A percentile compares a stretch with the other conserved stretches of the same genome.
Evolutionary conservation across 192 early-diverging fungal genomes (phyloP).

Genomic region (Backusella luteola): DNA sequence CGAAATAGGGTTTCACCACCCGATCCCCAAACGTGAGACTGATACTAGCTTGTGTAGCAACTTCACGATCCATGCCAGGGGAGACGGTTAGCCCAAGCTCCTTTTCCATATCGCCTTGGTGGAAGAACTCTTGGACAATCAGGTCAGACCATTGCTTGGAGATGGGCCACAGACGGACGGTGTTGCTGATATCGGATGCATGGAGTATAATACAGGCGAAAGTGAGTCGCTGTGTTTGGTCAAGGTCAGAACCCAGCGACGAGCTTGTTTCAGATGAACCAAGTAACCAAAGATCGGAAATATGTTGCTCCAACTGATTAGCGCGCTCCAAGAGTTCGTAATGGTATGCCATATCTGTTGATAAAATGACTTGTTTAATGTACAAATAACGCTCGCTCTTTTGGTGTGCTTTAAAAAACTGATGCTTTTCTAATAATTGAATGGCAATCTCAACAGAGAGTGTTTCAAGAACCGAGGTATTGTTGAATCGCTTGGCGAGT

Average conservation of each 20-base stretch:
- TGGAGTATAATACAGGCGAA: constrained; percentile 68
- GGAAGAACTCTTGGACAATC: constrained; percentile 79
- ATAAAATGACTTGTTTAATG: constrained; percentile 69
- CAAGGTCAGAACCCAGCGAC: constrained; percentile 8
- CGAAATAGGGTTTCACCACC: constrained; percentile 80
- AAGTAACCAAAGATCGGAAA: neutral
- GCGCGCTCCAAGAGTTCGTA: constrained; percentile 53
- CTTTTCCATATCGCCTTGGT: constrained; percentile 83
- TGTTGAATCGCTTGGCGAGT: constrained; percentile 63
- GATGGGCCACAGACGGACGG: constrained; percentile 73
- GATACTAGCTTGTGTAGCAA: constrained; percentile 66
- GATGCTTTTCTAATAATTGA: constrained; percentile 65
- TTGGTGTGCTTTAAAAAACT: constrained; percentile 54
- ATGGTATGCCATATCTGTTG: constrained; percentile 86
- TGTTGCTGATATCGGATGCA: constrained; percentile 83
- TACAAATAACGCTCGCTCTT: constrained; percentile 36
- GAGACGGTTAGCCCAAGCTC: constrained; percentile 65
- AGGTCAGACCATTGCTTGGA: constrained; percentile 88
- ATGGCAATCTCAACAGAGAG: constrained; percentile 71
- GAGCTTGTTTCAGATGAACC: constrained; percentile 4
- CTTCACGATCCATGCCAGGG: constrained; percentile 84
- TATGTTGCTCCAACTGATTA: neutral
- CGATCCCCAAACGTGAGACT: constrained; percentile 75
- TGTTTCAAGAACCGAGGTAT: constrained; percentile 78
- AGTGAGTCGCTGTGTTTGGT: constrained; percentile 51